Base-by-base conservation (phyloP, 73 alveolate species). In the Diophrys appendiculata region DNA sequence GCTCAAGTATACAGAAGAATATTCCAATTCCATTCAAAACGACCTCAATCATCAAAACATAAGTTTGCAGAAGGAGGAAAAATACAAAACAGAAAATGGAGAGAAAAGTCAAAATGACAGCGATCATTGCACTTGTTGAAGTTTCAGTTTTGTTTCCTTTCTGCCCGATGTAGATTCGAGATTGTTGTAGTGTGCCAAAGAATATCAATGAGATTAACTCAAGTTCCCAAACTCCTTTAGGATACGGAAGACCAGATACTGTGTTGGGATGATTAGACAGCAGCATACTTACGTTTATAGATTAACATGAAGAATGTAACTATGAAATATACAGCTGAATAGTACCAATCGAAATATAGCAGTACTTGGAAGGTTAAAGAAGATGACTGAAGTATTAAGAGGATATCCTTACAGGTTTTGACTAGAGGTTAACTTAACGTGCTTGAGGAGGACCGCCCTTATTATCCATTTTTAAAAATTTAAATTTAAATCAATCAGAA, bases 271-370 rank as follows among this genome's bases (percentile, higher is more conserved):
- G n/a, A n/a, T n/a, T n/a, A n/a, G n/a, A n/a, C n/a, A n/a, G n/a
- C n/a, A n/a, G n/a, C n/a, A n/a, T n/a, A n/a, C n/a, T n/a, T n/a
- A n/a, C n/a, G 30, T 72, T 80, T 80, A 55, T 80, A 80, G 18
- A 80, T 72, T 29, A 54, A 35, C 68, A 80, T 24, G 55, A 80
- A 33, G 22, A 69, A 13, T 13, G 82, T 68, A 8, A 72, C 54
- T n/a, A 34, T 68, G 35, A 72, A 29, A 52, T 60, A 80, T 33
- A 69, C 53, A 71, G 69, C 54, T 23, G 89, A 65, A 32, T 26
- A 80, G 33, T 69, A 69, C 56, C 69, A 80, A 33, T 80, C 89
- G 32, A 80, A 80, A 53, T 24, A 80, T 31, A 80, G 69, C 81
- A 80, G 33, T 1, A 65, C 67, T 65, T 80, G 83, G 60, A 43